These are phyloP conservation scores for Scedosporium boydii DNA, from an alignment of 2,329 filamentous ascomycete species.

Conservation along the genomic window DNA sequence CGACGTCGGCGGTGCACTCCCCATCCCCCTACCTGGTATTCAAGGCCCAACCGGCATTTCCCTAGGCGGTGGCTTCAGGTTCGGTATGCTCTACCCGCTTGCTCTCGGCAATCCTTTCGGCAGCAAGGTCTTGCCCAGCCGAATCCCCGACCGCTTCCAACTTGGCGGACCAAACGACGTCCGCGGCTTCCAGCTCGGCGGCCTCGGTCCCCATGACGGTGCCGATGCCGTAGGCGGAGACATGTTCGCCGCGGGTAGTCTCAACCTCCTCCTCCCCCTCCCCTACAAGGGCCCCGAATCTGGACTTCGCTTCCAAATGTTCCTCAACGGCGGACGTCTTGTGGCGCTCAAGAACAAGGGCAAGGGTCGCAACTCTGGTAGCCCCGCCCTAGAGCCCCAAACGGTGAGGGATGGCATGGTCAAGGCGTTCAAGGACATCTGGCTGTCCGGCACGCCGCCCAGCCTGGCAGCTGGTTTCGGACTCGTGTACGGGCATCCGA, in stretches of 20 bases:
- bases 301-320: constrained; percentile 78
- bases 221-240: constrained; percentile 83
- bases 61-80: constrained; percentile 70
- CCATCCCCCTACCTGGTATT: constrained; percentile 62
- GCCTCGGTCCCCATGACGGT: constrained; percentile 81
- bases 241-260: constrained; percentile 79
- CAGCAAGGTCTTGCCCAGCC: constrained; percentile 53
- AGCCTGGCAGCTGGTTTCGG: constrained; percentile 82
- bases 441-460: constrained; percentile 55
- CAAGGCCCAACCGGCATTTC: constrained; percentile 66
- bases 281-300: constrained; percentile 74
- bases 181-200: constrained; percentile 82
- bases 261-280: constrained; percentile 76
- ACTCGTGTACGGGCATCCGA: constrained; percentile 87
- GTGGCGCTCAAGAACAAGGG: constrained; percentile 60
- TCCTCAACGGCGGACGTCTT: constrained; percentile 81
- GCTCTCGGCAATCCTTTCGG: constrained; percentile 47
- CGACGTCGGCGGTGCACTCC: constrained; percentile 67
- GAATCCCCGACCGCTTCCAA: constrained; percentile 89
- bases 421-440: constrained; percentile 58
- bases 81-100: constrained; percentile 77
- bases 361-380: constrained; percentile 31
- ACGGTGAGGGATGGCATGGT: constrained; percentile 45
- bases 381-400: constrained; percentile 23
- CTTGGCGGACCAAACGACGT: constrained; percentile 93